Evolutionary conservation across 805 yeast species (phyloP).

Genomic region (Pichia cephalocereana): DNA sequence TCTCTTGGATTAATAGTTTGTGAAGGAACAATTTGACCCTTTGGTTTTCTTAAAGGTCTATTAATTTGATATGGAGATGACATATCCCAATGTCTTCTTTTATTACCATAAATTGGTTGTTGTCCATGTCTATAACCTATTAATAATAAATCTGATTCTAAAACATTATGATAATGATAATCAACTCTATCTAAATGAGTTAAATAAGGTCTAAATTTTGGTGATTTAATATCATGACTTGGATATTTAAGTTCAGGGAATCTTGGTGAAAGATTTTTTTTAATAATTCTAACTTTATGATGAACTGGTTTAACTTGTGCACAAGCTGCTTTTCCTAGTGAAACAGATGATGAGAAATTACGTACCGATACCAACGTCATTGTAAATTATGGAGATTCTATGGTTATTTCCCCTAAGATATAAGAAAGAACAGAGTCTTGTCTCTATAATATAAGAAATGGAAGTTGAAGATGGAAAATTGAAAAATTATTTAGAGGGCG

Average conservation of each 20-base stretch:
- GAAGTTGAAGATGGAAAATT: no score
- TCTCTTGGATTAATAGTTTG: conserved; percentile 64
- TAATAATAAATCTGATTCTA: conserved; percentile 70
- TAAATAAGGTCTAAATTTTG: conserved; percentile 64
- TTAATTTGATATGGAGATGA: conserved; percentile 82
- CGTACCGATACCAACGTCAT: conserved; percentile 13
- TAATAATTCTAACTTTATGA: conserved; percentile 71
- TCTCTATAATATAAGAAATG: no score
- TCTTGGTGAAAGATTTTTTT: conserved; percentile 64
- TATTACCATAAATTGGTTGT: conserved; percentile 47
- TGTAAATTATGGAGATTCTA: not conserved
- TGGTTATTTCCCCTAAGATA: no score
- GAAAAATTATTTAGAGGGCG: no score
- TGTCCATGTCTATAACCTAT: conserved; percentile 67
- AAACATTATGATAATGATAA: conserved; percentile 67
- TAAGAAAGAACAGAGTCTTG: no score
- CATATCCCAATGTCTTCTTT: conserved; percentile 78
- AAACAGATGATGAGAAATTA: conserved; percentile 26
- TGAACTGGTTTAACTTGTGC: conserved; percentile 88
- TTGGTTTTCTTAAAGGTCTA: conserved; percentile 69
- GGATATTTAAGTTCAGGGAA: conserved; percentile 59
- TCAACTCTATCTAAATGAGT: conserved; percentile 73
- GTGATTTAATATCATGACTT: conserved; percentile 69
- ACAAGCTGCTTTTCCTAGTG: conserved; percentile 41
- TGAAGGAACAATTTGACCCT: conserved; percentile 64